Conservation (phyloP, 306 rosid species). For the Aeschynomene evenia region DNA sequence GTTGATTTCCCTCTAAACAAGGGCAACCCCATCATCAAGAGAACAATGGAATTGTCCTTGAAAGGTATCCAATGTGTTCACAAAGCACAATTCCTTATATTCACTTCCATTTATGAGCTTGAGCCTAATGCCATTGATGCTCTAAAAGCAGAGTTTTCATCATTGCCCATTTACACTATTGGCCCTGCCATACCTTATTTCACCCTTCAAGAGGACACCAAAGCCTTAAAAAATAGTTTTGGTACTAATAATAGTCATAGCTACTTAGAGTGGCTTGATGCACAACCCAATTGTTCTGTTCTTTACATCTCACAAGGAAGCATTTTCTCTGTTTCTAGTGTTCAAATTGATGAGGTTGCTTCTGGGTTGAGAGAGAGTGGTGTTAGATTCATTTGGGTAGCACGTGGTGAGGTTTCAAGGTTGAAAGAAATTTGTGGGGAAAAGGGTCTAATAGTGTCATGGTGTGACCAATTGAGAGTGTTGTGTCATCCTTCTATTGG, state of each 20-base stretch:
- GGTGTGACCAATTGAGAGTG: constrained; percentile 61
- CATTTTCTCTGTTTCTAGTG: constrained; percentile 28
- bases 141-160: constrained; percentile 16
- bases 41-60: not conserved
- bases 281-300: constrained; percentile 39
- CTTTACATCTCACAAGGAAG: constrained; percentile 54
- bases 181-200: constrained; percentile 44
- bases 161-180: constrained; percentile 36
- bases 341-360: constrained; percentile 44
- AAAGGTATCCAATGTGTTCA: constrained; percentile 12
- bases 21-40: not conserved
- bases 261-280: constrained; percentile 46
- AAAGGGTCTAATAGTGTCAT: constrained; percentile 34
- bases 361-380: constrained; percentile 28
- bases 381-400: constrained; percentile 34
- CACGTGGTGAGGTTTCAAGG: constrained; percentile 24
- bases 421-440: constrained; percentile 32
- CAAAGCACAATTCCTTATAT: constrained; percentile 40
- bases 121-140: constrained; percentile 43
- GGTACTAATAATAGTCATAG: not conserved
- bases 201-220: not conserved
- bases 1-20: constrained; percentile 38
- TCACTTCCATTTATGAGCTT: constrained; percentile 42
- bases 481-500: constrained; percentile 40
- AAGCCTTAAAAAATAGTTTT: too few species aligned